Conservation (phyloP, 2,329 filamentous ascomycete genomes). For the Fusarium secorum region DNA sequence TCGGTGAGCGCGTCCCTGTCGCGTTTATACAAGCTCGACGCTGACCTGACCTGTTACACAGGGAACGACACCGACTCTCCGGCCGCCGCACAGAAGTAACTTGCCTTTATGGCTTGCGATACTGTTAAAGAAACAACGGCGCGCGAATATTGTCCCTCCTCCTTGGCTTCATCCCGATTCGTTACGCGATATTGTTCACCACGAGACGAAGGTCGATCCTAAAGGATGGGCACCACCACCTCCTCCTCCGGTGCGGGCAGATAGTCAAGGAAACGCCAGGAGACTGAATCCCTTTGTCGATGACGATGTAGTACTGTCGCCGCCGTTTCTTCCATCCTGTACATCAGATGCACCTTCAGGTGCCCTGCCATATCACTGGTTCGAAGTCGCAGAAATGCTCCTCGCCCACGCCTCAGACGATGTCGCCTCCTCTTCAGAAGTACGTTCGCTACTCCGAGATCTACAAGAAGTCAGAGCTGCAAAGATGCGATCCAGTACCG, state of each 20-base stretch:
- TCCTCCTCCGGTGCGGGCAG: conserved; percentile 64
- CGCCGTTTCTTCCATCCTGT: conserved; percentile 82
- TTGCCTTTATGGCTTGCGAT: conserved; percentile 95
- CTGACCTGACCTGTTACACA: conserved; percentile 50
- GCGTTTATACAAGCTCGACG: conserved; percentile 13
- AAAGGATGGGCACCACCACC: conserved; percentile 81
- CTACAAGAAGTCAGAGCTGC: conserved; percentile 87
- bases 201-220: conserved; percentile 77
- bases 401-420: conserved; percentile 87
- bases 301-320: conserved; percentile 56
- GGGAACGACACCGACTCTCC: conserved; percentile 79
- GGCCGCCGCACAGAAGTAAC: conserved; percentile 80
- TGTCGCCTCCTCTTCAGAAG: conserved; percentile 74
- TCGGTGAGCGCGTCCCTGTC: conserved; percentile 68
- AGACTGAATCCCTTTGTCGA: conserved; percentile 42
- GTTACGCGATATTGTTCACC: conserved; percentile 78
- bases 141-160: conserved; percentile 91
- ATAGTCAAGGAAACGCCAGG: conserved; percentile 54
- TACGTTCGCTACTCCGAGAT: conserved; percentile 79
- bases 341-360: conserved; percentile 73
- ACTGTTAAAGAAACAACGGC: conserved; percentile 90
- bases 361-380: conserved; percentile 91
- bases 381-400: conserved; percentile 87
- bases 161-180: conserved; percentile 84
- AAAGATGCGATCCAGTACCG: conserved; percentile 81